Percentiles rank a stretch among this genome's conserved stretches.
phyloP scores from a whole-genome alignment of 495 filamentous ascomycete species.

The Paragyromitra xinjiangensis region DNA sequence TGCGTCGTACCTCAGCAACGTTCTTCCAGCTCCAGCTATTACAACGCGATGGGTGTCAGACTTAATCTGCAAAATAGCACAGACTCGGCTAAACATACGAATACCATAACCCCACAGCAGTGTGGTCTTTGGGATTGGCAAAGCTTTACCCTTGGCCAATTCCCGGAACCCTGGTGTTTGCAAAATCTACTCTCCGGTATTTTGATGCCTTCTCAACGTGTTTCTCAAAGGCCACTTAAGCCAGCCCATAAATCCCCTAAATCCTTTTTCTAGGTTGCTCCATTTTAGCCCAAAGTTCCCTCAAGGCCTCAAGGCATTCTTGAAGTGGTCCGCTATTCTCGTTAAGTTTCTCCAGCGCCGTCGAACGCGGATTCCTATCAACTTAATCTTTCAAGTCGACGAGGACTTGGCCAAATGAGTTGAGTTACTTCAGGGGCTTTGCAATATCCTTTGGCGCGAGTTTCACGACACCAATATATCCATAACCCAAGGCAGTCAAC shows the following conservation, averaged over 20 bases:
- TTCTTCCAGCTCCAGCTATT: no score
- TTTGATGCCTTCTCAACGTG: conserved; percentile 6
- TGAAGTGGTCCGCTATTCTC: not conserved
- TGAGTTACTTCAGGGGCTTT: not conserved
- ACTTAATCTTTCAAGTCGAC: not conserved
- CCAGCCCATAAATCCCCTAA: not conserved
- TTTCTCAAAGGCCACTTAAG: conserved; percentile 15
- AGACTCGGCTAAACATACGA: not conserved
- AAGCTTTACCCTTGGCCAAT: not conserved
- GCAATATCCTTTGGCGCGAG: not conserved
- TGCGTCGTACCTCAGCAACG: no score
- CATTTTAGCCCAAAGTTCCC: not conserved
- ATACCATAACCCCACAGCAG: conserved; percentile 30
- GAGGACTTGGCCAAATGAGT: not conserved
- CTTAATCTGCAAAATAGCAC: no score
- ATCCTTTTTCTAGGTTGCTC: not conserved
- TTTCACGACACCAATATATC: conserved; percentile 15
- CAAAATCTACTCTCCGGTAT: conserved; percentile 18
- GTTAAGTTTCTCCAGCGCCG: not conserved
- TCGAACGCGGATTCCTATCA: not conserved
- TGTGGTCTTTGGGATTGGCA: not conserved
- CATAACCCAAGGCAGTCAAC: not conserved
- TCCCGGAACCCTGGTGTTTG: not conserved
- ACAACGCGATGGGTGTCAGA: no score
- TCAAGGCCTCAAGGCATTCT: not conserved